A percentile compares a stretch with the other conserved stretches of the same genome.
phyloP scores from a whole-genome alignment of 192 early-diverging fungal species.

The Oehlia diaphana region DNA sequence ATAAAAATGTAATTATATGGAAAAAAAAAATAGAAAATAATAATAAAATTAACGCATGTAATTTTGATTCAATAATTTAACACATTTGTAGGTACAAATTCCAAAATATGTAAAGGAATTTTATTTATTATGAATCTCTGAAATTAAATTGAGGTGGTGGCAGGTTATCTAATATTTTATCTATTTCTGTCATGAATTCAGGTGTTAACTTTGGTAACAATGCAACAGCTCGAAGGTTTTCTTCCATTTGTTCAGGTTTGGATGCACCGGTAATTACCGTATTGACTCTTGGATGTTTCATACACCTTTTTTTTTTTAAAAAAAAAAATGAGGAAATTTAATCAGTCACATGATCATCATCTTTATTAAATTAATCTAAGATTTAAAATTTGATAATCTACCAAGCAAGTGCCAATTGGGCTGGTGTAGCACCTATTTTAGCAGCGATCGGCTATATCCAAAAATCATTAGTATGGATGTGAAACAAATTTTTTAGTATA shows the following conservation, averaged over 20 bases:
- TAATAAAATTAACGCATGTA: no score
- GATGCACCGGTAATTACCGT: conserved; percentile 71
- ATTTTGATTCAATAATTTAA: no score
- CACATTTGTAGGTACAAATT: no score
- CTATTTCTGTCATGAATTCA: conserved; percentile 69
- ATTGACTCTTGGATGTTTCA: conserved; percentile 62
- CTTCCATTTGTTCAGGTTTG: conserved; percentile 65
- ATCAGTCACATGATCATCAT: no score
- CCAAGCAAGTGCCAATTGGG: conserved; percentile 77
- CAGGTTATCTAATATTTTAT: conserved; percentile 70
- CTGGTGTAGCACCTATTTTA: conserved; percentile 54
- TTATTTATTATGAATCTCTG: conserved; percentile 41
- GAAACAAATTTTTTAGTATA: neutral
- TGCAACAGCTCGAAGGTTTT: conserved; percentile 68
- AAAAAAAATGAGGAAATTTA: no score
- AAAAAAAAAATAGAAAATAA: no score
- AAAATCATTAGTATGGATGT: neutral
- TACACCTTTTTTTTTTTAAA: conserved; percentile 34
- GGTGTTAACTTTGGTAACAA: conserved; percentile 62
- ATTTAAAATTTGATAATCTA: conserved; percentile 7
- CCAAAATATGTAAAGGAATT: neutral
- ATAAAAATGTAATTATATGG: no score
- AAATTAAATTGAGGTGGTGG: conserved; percentile 57
- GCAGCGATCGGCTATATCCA: conserved; percentile 57
- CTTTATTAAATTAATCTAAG: neutral